Evolutionary conservation across 768 basidiomycete genomes (phyloP), one percentile per base, ranked within the genome.

Genomic region (Russula brevipes): DNA sequence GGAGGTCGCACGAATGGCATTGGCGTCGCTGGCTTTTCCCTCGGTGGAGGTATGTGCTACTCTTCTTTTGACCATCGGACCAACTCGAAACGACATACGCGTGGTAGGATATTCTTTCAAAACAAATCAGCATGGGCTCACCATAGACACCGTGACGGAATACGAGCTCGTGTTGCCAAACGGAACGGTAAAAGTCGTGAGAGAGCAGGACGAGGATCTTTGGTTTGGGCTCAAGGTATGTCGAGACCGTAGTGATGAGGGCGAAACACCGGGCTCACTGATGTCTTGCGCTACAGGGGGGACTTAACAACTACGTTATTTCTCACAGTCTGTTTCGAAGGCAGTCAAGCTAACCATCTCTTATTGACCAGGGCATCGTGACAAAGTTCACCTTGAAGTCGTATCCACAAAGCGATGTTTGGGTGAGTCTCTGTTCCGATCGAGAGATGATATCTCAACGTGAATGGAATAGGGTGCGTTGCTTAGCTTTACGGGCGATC

Each of bases 111-210:
- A 73, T 62, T 76, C 75, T 1, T 60, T 70, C 63, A 72, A 72
- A 58, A 73, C 72, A 5, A 76, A 72, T 60, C 70, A 73, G 53
- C 70, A 69, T 60, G 76, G 77, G 6, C 63, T 77, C 30, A 70
- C 71, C 1, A 65, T 73, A 35, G 76, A 78, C 61, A 76, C 74
- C 47, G 56, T 78, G 36, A 60, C 64, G 3, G 67, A 54, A 24
- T 69, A 60, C 16, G 52, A 73, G 61, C 59, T 76, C 14, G 73
- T 75, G 12, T 60, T 71, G 3, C 74, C 75, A 16, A 67, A 64
- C 51, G 76, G 76, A 10, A 45, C 56, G 2, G 54, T 61, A n/a
- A 58, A 4, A 8, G 42, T 44, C 0, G 59, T 64, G 24, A 67
- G 63, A 9, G 55, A 44, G 19, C 4, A 36, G 16, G 52, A 66